These are phyloP conservation scores for Xylaria sp. DNA, from an alignment of 2,329 filamentous ascomycete genomes.

Conservation along the genomic window DNA sequence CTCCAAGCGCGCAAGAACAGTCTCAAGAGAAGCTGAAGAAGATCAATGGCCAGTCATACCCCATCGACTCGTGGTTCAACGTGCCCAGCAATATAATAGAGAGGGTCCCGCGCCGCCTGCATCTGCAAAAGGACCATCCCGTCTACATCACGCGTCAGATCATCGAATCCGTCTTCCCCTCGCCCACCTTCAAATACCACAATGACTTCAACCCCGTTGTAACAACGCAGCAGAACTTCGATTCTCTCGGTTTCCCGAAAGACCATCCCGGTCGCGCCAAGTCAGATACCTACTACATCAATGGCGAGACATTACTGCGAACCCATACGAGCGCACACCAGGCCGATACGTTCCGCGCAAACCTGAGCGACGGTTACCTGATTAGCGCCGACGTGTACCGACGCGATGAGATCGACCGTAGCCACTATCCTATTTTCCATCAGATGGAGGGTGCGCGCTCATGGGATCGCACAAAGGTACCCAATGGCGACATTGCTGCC, in stretches of 20 bases:
- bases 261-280: conserved; percentile 83
- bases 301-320: conserved; percentile 73
- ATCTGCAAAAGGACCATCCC: conserved; percentile 86
- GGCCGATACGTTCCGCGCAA: conserved; percentile 68
- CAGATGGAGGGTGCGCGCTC: conserved; percentile 95
- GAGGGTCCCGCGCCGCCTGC: conserved; percentile 71
- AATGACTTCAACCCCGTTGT: conserved; percentile 79
- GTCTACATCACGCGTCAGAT: conserved; percentile 85
- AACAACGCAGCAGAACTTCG: conserved; percentile 82
- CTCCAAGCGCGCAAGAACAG: conserved; percentile 17
- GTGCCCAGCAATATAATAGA: conserved; percentile 68
- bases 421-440: conserved; percentile 95
- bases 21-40: conserved; percentile 38
- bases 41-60: conserved; percentile 60
- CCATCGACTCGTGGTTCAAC: conserved; percentile 80
- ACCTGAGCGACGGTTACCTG: conserved; percentile 73
- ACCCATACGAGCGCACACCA: conserved; percentile 97
- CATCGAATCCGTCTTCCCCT: conserved; percentile 82
- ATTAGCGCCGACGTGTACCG: conserved; percentile 94
- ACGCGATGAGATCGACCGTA: conserved; percentile 88
- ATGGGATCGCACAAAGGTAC: conserved; percentile 68
- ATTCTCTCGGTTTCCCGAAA: conserved; percentile 84
- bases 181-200: conserved; percentile 67
- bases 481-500: conserved; percentile 53
- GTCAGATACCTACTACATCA: conserved; percentile 95